Percentiles rank a stretch among this genome's conserved stretches.
These are phyloP conservation scores for Lentinula lateritia DNA, from an alignment of 768 basidiomycete genomes.

Conservation along the genomic window DNA sequence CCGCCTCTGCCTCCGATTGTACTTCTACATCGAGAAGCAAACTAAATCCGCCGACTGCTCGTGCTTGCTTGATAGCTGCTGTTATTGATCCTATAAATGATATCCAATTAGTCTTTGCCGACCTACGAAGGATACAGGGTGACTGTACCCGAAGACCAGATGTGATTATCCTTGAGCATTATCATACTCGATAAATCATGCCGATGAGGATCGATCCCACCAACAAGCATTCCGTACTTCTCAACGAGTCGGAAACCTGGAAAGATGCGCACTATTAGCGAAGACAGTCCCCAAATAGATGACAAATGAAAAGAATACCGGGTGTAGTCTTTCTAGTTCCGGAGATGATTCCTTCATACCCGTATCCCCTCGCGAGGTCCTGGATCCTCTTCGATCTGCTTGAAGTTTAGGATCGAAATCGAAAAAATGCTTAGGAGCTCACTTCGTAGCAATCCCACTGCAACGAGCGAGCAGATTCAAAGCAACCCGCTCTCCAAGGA, in stretches of 20 bases:
- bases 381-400: conserved; percentile 76
- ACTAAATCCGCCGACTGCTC: conserved; percentile 86
- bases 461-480: conserved; percentile 92
- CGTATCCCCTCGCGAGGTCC: conserved; percentile 69
- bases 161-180: conserved; percentile 99
- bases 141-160: conserved; percentile 85
- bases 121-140: not conserved
- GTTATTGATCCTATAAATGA: conserved; percentile 74
- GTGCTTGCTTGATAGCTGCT: conserved; percentile 78
- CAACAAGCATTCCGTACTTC: conserved; percentile 98
- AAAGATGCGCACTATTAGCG: not conserved
- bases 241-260: conserved; percentile 92
- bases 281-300: not conserved
- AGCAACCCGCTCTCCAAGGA: conserved; percentile 90
- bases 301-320: conserved; percentile 30
- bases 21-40: conserved; percentile 94
- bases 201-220: conserved; percentile 92
- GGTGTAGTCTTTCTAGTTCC: conserved; percentile 98
- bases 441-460: conserved; percentile 96
- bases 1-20: conserved; percentile 79
- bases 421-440: conserved; percentile 18
- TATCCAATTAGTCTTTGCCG: conserved; percentile 5
- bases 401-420: not conserved
- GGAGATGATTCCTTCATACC: conserved; percentile 85
- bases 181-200: conserved; percentile 99